Percentiles rank a stretch among this genome's conserved stretches.
Conservation (phyloP, 2,329 filamentous ascomycete species). For the Aspergillus sp. region DNA sequence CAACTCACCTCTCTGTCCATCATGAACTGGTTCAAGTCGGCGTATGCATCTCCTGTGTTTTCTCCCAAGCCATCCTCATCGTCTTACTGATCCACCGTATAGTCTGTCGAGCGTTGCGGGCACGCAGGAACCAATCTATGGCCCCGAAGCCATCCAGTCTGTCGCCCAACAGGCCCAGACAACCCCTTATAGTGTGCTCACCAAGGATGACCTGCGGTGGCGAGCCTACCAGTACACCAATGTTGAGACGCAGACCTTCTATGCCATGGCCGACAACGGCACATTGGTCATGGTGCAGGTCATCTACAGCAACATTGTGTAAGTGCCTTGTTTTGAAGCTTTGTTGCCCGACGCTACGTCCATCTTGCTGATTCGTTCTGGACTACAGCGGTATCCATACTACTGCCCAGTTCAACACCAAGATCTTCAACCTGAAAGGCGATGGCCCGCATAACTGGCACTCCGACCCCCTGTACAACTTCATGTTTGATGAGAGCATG, state of each 20-base stretch:
- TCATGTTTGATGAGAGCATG: slow-evolving; percentile 79
- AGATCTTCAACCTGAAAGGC: slow-evolving; percentile 75
- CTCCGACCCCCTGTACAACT: slow-evolving; percentile 71
- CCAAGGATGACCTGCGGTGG: slow-evolving; percentile 79
- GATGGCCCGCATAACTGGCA: slow-evolving; percentile 77
- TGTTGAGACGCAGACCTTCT: slow-evolving; percentile 95
- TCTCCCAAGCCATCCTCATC: not conserved
- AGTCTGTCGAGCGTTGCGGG: slow-evolving; percentile 75
- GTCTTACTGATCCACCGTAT: slow-evolving; percentile 52
- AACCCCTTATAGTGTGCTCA: slow-evolving; percentile 74
- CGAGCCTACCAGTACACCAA: slow-evolving; percentile 72
- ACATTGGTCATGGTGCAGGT: slow-evolving; percentile 76
- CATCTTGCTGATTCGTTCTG: slow-evolving; percentile 7
- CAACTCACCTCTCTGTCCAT: slow-evolving; percentile 45
- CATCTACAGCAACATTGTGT: slow-evolving; percentile 98
- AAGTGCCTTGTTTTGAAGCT: slow-evolving; percentile 38
- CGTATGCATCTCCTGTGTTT: slow-evolving; percentile 52
- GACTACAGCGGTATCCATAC: slow-evolving; percentile 72
- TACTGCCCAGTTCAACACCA: slow-evolving; percentile 90
- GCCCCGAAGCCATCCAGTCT: slow-evolving; percentile 77
- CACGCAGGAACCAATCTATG: slow-evolving; percentile 95
- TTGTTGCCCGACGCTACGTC: not conserved
- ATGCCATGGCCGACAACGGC: slow-evolving; percentile 75
- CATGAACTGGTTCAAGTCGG: slow-evolving; percentile 94
- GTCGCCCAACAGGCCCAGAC: slow-evolving; percentile 76